phyloP scores from a whole-genome alignment of 2,329 filamentous ascomycete species.

The Basipetospora sp. region DNA sequence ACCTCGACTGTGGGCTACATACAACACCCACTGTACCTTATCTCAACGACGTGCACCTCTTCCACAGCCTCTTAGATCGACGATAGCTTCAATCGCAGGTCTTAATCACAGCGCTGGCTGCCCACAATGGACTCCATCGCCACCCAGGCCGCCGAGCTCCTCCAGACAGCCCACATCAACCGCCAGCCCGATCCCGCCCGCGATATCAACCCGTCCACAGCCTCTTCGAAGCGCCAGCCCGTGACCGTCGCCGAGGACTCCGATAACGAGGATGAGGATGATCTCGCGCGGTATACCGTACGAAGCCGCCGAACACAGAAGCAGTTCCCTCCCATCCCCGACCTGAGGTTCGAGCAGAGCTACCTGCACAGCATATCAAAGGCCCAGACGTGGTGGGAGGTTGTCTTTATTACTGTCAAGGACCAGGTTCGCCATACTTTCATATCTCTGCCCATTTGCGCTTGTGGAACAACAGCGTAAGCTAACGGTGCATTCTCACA shows the following conservation, averaged over 20 bases:
- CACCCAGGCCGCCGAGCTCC: slow-evolving; percentile 57
- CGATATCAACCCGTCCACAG: slow-evolving; percentile 69
- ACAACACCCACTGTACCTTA: too few relatives aligned
- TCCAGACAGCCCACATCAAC: slow-evolving; percentile 71
- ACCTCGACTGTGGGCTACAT: too few relatives aligned
- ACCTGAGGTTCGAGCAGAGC: slow-evolving; percentile 94
- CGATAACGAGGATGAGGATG: slow-evolving; percentile 49
- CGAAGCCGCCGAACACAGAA: slow-evolving; percentile 32
- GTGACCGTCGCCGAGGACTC: slow-evolving; percentile 1
- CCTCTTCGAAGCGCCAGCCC: slow-evolving; percentile 36
- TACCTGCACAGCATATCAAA: slow-evolving; percentile 78
- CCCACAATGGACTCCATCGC: slow-evolving; percentile 38
- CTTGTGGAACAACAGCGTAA: neutral
- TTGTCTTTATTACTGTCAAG: slow-evolving; percentile 69
- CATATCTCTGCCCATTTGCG: neutral
- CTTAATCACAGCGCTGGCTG: too few relatives aligned
- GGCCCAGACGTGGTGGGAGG: slow-evolving; percentile 64
- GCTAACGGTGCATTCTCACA: too few relatives aligned
- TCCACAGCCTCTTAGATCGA: too few relatives aligned
- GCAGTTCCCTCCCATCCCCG: slow-evolving; percentile 54
- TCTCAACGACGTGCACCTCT: too few relatives aligned
- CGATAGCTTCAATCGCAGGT: too few relatives aligned
- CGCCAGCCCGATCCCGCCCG: slow-evolving; percentile 53
- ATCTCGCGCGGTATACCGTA: slow-evolving; percentile 54
- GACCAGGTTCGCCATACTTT: slow-evolving; percentile 54